phyloP scores from a whole-genome alignment of 148 eudicot species.

The Limonium bicolor region DNA sequence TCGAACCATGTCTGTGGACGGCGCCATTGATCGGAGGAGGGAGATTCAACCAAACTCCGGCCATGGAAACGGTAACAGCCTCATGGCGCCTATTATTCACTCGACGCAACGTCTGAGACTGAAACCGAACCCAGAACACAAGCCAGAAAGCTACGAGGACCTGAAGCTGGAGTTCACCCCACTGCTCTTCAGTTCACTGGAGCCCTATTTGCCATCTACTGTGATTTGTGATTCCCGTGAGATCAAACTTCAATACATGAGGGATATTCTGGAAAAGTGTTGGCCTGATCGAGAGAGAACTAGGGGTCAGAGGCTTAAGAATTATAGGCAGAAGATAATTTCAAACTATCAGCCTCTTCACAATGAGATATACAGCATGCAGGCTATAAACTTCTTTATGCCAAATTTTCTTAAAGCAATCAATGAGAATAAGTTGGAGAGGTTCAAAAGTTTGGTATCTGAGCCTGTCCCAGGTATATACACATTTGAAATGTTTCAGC shows the following conservation, averaged over 20 bases:
- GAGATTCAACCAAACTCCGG: conserved; percentile 7
- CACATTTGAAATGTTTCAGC: conserved; percentile 74
- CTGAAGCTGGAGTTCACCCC: conserved; percentile 51
- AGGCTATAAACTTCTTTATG: conserved; percentile 54
- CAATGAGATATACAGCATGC: conserved; percentile 55
- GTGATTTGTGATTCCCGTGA: conserved; percentile 33
- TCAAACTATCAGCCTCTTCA: conserved; percentile 73
- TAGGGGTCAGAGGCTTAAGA: conserved; percentile 65
- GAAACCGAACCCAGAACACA: conserved; percentile 58
- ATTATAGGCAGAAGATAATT: conserved; percentile 60
- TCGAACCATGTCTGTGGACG: conserved; percentile 35
- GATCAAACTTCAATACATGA: conserved; percentile 42
- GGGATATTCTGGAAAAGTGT: conserved; percentile 46
- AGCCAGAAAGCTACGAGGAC: conserved; percentile 63
- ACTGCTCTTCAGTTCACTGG: conserved; percentile 54
- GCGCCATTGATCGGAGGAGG: conserved; percentile 19
- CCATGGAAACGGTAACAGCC: conserved; percentile 22
- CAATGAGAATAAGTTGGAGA: conserved; percentile 48
- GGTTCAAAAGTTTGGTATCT: conserved; percentile 60
- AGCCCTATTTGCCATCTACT: conserved; percentile 50
- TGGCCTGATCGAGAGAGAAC: conserved; percentile 67
- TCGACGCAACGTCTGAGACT: conserved; percentile 33
- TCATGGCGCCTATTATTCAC: conserved; percentile 8
- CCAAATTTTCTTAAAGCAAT: conserved; percentile 71
- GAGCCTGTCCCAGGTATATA: conserved; percentile 83